Evolutionary conservation across 805 yeast species (phyloP), one percentile per base, ranked within the genome.

Genomic region (Teunomyces lycoperdinae): DNA sequence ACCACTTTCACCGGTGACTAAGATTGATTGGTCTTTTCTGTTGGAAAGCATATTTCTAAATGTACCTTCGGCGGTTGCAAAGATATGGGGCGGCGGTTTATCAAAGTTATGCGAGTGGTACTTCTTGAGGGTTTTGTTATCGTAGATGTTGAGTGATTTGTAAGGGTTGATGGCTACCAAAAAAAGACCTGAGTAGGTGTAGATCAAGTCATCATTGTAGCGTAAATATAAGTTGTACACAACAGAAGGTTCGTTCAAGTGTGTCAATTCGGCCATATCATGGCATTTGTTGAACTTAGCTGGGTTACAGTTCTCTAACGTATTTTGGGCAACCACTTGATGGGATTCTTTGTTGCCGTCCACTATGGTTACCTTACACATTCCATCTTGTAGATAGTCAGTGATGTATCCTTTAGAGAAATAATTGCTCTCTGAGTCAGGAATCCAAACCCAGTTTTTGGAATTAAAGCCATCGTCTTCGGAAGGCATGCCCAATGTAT

Each of bases 1-100:
- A 55, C 99, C 99, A 20, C 96, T 86, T 63, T 94, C 99, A 54
- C 99, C 99, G 0, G 99, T 94, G n/a, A 94, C 97, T 43, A 94
- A 73, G 47, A 94, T 89, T 9, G 95, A 84, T 70, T 94, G 99
- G 64, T 91, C 86, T 58, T 82, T 83, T 44, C 72, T 76, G 53
- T 86, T 84, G 9, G 77, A 73, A 9, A 89, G 70, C 62, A 94
- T 71, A 58, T 84, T 87, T 52, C 89, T 80, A 57, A 83, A 88
- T 1, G 98, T 96, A 42, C 82, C 81, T 59, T 94, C 96, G 0
- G 96, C 87, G 28, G 87, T 83, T 1, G 96, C 95, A 67, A 84
- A 94, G 34, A 94, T 90, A 64, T 94, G 99, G 1, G 99, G 99
- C 40, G 80, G 80, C 20, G 71, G 66, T 41, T 61, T 61, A 24